Conservation (phyloP, 2,329 filamentous ascomycete species). For the Salinomyces thailandicus region DNA sequence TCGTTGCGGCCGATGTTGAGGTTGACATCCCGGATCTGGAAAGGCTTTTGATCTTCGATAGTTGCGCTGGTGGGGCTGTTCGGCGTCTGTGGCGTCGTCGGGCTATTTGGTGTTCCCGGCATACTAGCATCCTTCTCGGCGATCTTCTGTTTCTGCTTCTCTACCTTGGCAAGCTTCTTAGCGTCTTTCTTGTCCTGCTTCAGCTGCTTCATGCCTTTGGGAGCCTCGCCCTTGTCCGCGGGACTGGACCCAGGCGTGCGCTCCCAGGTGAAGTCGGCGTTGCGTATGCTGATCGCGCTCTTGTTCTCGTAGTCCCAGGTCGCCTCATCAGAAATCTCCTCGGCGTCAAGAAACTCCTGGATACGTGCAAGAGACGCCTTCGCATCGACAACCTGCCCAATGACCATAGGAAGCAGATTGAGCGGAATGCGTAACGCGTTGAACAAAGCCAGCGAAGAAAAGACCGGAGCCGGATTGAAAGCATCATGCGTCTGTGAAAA, state of each 20-base stretch:
- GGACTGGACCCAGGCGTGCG: slow-evolving; percentile 44
- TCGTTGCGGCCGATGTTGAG: slow-evolving; percentile 63
- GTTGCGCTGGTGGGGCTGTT: background rate
- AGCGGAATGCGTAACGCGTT: slow-evolving; percentile 83
- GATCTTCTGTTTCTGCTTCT: slow-evolving; percentile 26
- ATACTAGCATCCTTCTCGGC: slow-evolving; percentile 18
- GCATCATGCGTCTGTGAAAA: slow-evolving; percentile 52
- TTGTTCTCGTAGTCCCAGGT: slow-evolving; percentile 43
- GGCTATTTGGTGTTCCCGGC: slow-evolving; percentile 7
- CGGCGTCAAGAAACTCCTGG: slow-evolving; percentile 75
- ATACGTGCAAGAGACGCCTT: slow-evolving; percentile 77
- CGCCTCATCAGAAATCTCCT: slow-evolving; percentile 69
- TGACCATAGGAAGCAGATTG: slow-evolving; percentile 76
- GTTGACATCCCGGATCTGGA: slow-evolving; percentile 59
- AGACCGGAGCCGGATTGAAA: slow-evolving; percentile 66
- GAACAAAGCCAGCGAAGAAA: slow-evolving; percentile 89
- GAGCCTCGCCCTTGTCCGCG: slow-evolving; percentile 24
- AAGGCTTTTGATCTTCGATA: slow-evolving; percentile 53
- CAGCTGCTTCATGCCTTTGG: slow-evolving; percentile 26
- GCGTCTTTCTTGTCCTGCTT: slow-evolving; percentile 36
- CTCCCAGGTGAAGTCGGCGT: slow-evolving; percentile 86
- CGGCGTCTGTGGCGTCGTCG: slow-evolving; percentile 11
- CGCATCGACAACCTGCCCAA: slow-evolving; percentile 83
- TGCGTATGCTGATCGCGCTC: slow-evolving; percentile 54
- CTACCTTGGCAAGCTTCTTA: slow-evolving; percentile 32